Percentiles rank a stretch among this genome's conserved stretches.
Evolutionary conservation across 208 protist genomes (phyloP).

Genomic region (Leishmania major): DNA sequence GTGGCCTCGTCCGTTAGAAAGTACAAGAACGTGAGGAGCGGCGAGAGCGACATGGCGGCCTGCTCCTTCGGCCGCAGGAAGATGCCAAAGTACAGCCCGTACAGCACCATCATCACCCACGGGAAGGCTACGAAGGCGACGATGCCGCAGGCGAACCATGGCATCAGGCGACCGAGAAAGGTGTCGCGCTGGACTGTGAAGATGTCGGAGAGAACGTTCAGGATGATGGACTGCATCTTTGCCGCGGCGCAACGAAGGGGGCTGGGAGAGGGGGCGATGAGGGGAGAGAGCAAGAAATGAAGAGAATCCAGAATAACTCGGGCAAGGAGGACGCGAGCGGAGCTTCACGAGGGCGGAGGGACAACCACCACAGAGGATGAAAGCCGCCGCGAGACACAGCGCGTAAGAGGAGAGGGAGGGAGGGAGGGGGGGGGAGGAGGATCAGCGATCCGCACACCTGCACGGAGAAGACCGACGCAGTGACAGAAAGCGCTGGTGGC

Average conservation of each 20-base stretch:
- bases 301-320: neutral
- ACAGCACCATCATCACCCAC: constrained; percentile 44
- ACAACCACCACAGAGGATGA: neutral
- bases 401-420: neutral
- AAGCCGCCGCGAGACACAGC: no score
- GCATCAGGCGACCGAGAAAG: constrained; percentile 12
- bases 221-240: constrained; percentile 16
- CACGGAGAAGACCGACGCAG: neutral
- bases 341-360: neutral
- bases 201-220: constrained; percentile 21
- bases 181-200: constrained; percentile 22
- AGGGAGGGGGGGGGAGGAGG: neutral
- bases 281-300: neutral
- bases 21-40: constrained; percentile 72
- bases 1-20: constrained; percentile 70
- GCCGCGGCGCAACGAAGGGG: neutral
- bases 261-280: neutral
- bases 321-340: neutral
- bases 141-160: constrained; percentile 25
- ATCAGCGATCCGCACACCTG: neutral
- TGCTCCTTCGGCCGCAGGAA: constrained; percentile 49
- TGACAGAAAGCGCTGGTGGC: neutral
- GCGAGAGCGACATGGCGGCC: constrained; percentile 38
- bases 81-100: constrained; percentile 49
- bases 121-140: constrained; percentile 40